A percentile compares a stretch with the other conserved stretches of the same genome.
phyloP scores from a whole-genome alignment of 768 basidiomycete species.

The Mycena filopes region DNA sequence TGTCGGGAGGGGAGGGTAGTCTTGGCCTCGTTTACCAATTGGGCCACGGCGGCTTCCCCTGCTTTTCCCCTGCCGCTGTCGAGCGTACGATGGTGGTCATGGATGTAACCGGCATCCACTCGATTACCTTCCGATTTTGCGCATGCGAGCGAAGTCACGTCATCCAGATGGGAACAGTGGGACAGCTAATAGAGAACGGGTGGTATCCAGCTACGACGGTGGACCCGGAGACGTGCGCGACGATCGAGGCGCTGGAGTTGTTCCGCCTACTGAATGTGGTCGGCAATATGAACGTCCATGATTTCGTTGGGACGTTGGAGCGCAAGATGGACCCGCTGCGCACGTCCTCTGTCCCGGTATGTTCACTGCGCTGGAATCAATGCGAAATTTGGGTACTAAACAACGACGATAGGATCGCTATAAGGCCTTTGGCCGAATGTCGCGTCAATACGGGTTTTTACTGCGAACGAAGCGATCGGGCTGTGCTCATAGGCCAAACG shows the following conservation, averaged over 20 bases:
- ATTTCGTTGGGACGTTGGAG: slow-evolving; percentile 21
- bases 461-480: too few relatives aligned
- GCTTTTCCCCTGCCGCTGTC: not conserved
- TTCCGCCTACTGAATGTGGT: slow-evolving; percentile 21
- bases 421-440: too few relatives aligned
- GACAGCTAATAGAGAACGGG: slow-evolving; percentile 9
- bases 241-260: slow-evolving; percentile 13
- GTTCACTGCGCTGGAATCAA: not conserved
- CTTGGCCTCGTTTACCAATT: slow-evolving; percentile 12
- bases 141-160: not conserved
- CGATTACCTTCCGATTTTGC: slow-evolving; percentile 3
- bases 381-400: too few relatives aligned
- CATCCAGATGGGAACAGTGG: not conserved
- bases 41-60: slow-evolving; percentile 9
- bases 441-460: too few relatives aligned
- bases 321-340: not conserved
- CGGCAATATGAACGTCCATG: slow-evolving; percentile 24
- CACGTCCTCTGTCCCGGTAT: not conserved
- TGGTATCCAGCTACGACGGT: slow-evolving; percentile 29
- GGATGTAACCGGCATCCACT: slow-evolving; percentile 15
- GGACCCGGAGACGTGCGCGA: slow-evolving; percentile 24
- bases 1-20: not conserved
- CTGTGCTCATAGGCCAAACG: too few relatives aligned
- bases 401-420: too few relatives aligned
- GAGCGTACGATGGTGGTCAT: slow-evolving; percentile 23